Base-by-base conservation (phyloP, 1,284 basidiomycete species). In the Coriolopsis trogii region DNA sequence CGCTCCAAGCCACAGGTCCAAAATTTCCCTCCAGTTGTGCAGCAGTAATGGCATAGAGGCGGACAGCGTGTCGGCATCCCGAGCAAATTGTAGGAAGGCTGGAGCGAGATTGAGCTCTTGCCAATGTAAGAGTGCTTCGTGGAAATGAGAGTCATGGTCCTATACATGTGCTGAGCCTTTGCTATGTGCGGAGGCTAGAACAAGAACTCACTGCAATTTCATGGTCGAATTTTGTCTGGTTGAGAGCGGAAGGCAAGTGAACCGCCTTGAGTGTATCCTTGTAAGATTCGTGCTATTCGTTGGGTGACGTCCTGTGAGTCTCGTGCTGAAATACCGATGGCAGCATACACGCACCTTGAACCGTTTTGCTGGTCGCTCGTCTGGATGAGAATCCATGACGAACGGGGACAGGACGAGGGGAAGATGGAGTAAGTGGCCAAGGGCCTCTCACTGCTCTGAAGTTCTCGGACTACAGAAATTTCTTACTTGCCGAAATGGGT, bases 1-100 rank as follows among this genome's bases (percentile, higher is more conserved):
- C 0, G 81, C 79, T 8, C 65, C 70, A 13, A 79, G 60, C 90
- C 90, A 92, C 3, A 84, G 56, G 0, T 76, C 71, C 10, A 85
- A 71, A 4, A 95, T 77, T 13, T 86, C 77, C 47, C 75, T 73
- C 79, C 89, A 89, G 65, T 95, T 89, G 62, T 91, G 88, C 9
- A 96, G 73, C 3, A 93, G 81, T 40, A 94, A 74, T 0, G 93
- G 86, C 74, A 95, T 83, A 1, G 89, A 93, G 2, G 82, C 78
- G 1, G 89, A 85, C 23, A 94, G 73, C 0, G 79, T 72, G 31
- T 81, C 76, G 0, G 80, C 79, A 45, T 78, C 74, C 50, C 80
- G 75, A 2, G 87, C 82, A 58, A 94, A 91, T 18, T 77, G 70
- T 51, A 92, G 73, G 69, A 94, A 95, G 0, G 84, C 77, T 0